Evolutionary conservation across 1,284 basidiomycete species (phyloP).

Genomic region (Ustilago lituana): DNA sequence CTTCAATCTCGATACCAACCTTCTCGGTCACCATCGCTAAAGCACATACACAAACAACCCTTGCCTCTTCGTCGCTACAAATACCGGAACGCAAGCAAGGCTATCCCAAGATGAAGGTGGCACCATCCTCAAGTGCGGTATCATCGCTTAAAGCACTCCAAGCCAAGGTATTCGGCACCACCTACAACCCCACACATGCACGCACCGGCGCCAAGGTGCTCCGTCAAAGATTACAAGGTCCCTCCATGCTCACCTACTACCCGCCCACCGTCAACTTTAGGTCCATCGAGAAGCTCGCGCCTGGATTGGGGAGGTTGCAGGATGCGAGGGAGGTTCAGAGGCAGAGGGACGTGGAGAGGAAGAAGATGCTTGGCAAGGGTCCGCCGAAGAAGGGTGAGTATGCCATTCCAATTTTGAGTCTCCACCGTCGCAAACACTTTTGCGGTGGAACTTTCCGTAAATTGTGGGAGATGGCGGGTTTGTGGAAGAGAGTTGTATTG

Average conservation of each 20-base stretch:
- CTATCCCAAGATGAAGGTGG: slow-evolving; percentile 25
- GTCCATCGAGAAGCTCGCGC: slow-evolving; percentile 33
- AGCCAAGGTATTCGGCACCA: slow-evolving; percentile 52
- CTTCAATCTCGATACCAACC: too few relatives aligned
- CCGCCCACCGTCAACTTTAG: slow-evolving; percentile 57
- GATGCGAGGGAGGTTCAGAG: slow-evolving; percentile 53
- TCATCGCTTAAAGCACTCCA: slow-evolving; percentile 53
- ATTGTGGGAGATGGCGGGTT: too few relatives aligned
- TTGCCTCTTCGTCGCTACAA: too few relatives aligned
- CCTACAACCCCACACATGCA: slow-evolving; percentile 53
- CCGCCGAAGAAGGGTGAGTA: slow-evolving; percentile 67
- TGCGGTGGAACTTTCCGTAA: too few relatives aligned
- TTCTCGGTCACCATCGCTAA: too few relatives aligned
- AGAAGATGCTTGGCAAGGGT: slow-evolving; percentile 63
- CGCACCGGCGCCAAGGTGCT: slow-evolving; percentile 62
- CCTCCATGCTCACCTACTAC: slow-evolving; percentile 63
- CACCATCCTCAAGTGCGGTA: slow-evolving; percentile 44
- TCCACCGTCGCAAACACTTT: too few relatives aligned
- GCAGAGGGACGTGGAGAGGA: slow-evolving; percentile 57
- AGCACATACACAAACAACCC: too few relatives aligned
- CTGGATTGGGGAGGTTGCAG: slow-evolving; percentile 33
- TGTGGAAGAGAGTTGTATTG: too few relatives aligned
- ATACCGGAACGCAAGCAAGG: too few relatives aligned
- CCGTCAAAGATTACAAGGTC: slow-evolving; percentile 55
- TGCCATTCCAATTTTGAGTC: too few relatives aligned